Conservation (phyloP, 2,329 filamentous ascomycete species). For the Venturia pyrina region DNA sequence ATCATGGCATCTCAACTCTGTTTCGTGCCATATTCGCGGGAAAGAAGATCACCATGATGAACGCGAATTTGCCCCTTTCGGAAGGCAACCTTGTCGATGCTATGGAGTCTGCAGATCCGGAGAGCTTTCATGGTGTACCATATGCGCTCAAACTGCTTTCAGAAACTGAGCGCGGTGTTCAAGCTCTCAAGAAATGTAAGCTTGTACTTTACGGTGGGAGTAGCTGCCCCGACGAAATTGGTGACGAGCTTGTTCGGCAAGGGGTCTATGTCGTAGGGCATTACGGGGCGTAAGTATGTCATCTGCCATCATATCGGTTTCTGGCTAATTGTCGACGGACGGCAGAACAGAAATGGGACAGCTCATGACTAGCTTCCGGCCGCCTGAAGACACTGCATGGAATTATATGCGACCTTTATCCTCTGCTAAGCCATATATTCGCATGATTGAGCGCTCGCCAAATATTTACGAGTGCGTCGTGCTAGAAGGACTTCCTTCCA, state of each 20-base stretch:
- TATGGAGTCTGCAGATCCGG: conserved; percentile 33
- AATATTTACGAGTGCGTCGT: conserved; percentile 34
- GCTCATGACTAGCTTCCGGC: conserved; percentile 50
- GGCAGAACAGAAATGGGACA: conserved; percentile 50
- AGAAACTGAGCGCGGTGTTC: conserved; percentile 46
- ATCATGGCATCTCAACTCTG: conserved; percentile 46
- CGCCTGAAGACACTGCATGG: conserved; percentile 46
- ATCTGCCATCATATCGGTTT: conserved; percentile 5
- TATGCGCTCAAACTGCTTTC: conserved; percentile 54
- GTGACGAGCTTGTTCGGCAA: conserved; percentile 40
- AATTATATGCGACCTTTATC: conserved; percentile 40
- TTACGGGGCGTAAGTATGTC: conserved; percentile 42
- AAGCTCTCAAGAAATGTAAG: conserved; percentile 35
- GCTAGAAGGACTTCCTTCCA: conserved; percentile 24
- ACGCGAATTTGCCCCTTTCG: conserved; percentile 46
- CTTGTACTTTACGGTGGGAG: conserved; percentile 49
- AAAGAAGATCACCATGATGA: conserved; percentile 44
- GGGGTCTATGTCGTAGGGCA: conserved; percentile 47
- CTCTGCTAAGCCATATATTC: background rate
- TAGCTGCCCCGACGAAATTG: conserved; percentile 49
- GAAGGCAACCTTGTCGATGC: conserved; percentile 36
- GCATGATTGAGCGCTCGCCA: conserved; percentile 15
- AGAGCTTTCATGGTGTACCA: conserved; percentile 52
- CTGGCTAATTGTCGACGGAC: background rate
- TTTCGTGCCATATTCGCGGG: conserved; percentile 43